Conservation (phyloP, 176 grass and related monocot genomes). For the Stipa capillata region DNA sequence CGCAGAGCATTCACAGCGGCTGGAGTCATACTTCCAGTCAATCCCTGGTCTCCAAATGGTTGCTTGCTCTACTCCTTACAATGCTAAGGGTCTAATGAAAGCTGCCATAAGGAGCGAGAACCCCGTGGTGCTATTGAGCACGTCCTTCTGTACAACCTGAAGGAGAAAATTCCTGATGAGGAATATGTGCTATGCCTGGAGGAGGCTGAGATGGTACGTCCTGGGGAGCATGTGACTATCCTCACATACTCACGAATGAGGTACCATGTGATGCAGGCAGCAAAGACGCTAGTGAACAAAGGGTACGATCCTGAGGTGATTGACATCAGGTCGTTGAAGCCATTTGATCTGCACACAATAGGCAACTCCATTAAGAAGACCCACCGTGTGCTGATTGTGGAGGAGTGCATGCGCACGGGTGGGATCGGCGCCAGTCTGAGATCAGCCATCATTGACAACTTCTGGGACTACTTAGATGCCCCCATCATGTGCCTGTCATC, state of each 20-base stretch:
- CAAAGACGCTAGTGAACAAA: slow-evolving; percentile 77
- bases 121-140: slow-evolving; percentile 83
- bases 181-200: slow-evolving; percentile 74
- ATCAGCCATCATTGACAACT: slow-evolving; percentile 71
- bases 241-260: slow-evolving; percentile 86
- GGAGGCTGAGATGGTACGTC: slow-evolving; percentile 83
- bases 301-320: slow-evolving; percentile 81
- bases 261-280: slow-evolving; percentile 92
- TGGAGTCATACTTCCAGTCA: slow-evolving; percentile 93
- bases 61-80: slow-evolving; percentile 94
- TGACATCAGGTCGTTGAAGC: slow-evolving; percentile 79
- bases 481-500: slow-evolving; percentile 82
- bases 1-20: slow-evolving; percentile 80
- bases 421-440: slow-evolving; percentile 81
- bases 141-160: slow-evolving; percentile 80
- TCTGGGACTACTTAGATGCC: slow-evolving; percentile 89
- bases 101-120: slow-evolving; percentile 88
- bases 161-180: slow-evolving; percentile 80
- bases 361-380: slow-evolving; percentile 83
- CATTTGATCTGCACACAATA: slow-evolving; percentile 73
- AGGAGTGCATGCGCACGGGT: slow-evolving; percentile 94
- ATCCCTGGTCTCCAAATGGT: slow-evolving; percentile 94
- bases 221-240: slow-evolving; percentile 71
- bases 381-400: slow-evolving; percentile 72
- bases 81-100: slow-evolving; percentile 93